Evolutionary conservation across 257 asterid species (phyloP), one percentile per base, ranked within the genome.

Genomic region (Forsythia viridissima): DNA sequence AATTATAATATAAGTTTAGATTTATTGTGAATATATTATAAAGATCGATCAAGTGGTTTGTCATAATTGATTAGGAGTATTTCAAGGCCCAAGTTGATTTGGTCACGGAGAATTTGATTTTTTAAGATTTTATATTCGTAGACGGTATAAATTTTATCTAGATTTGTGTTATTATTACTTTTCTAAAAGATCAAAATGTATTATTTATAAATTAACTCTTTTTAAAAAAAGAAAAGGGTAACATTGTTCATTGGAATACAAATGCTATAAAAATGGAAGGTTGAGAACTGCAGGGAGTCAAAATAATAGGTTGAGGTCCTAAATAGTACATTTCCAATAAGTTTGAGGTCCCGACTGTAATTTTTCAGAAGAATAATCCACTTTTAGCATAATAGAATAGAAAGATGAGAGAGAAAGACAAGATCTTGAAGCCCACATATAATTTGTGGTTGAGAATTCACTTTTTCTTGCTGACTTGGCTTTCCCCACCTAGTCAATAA

Each of bases 391-490:
- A 39, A 38, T 37, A 4, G 5, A 38, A 13, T 38, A 2, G 69
- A 66, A 74, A 70, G 69, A 65, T 41, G 80, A 77, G 79, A 81
- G 71, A 75, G 80, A 71, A 75, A 24, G 24, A 57, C 71, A 40
- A 66, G 71, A 80, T 75, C 78, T 77, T 52, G 48, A 39, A 76
- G 52, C 86, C 91, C 89, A 87, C 89, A 85, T 3, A 85, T 39
- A 83, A 87, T 83, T 87, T 83, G 89, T 85, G 91, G 91, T 73
- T 80, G 70, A 76, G 78, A 18, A 42, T 40, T 66, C 8, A n/a
- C 79, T 73, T 70, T 71, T 82, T 34, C 48, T 40, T 43, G 82
- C 84, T 78, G 84, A 82, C 85, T 80, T 84, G 88, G 77, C 72
- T n/a, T 24, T 43, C 30, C 74, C 43, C 74, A 11, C 46, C 38